phyloP scores from a whole-genome alignment of 2,329 filamentous ascomycete species.

The Apiospora sp. region DNA sequence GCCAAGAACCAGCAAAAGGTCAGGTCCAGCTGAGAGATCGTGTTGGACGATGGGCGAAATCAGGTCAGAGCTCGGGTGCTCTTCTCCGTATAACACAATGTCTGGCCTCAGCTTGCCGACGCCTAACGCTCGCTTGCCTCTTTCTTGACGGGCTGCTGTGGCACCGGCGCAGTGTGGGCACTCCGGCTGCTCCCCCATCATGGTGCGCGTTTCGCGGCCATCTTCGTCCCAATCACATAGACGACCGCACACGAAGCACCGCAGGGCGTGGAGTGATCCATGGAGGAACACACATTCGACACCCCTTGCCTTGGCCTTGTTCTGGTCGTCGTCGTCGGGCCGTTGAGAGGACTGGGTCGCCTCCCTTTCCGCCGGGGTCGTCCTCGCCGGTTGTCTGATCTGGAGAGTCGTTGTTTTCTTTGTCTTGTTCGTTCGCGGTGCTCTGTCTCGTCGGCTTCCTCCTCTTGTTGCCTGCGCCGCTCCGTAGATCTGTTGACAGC shows the following conservation, averaged over 20 bases:
- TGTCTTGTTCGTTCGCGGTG: slow-evolving; percentile 35
- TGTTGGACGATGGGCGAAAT: slow-evolving; percentile 74
- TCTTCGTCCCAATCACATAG: slow-evolving; percentile 67
- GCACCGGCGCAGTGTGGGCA: slow-evolving; percentile 72
- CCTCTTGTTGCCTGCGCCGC: slow-evolving; percentile 68
- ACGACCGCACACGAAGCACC: slow-evolving; percentile 69
- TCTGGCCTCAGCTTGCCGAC: slow-evolving; percentile 75
- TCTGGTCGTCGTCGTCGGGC: slow-evolving; percentile 31
- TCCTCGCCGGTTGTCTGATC: slow-evolving; percentile 32
- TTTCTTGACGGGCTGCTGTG: slow-evolving; percentile 67
- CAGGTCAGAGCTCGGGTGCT: slow-evolving; percentile 72
- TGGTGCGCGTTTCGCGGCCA: slow-evolving; percentile 61
- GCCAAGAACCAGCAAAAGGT: slow-evolving; percentile 74
- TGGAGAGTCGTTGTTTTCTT: slow-evolving; percentile 40
- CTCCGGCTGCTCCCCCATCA: slow-evolving; percentile 71
- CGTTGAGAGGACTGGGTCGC: slow-evolving; percentile 32
- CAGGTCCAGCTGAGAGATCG: slow-evolving; percentile 69
- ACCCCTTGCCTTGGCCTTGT: slow-evolving; percentile 47
- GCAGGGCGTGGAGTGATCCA: slow-evolving; percentile 70
- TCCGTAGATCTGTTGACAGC: slow-evolving; percentile 66
- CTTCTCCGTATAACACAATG: slow-evolving; percentile 78
- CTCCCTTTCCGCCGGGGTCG: slow-evolving; percentile 31
- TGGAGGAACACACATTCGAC: slow-evolving; percentile 76
- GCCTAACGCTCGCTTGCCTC: slow-evolving; percentile 71
- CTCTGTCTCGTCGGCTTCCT: slow-evolving; percentile 51